Conservation (phyloP, 305 asterid species). For the Galium porrigens region DNA sequence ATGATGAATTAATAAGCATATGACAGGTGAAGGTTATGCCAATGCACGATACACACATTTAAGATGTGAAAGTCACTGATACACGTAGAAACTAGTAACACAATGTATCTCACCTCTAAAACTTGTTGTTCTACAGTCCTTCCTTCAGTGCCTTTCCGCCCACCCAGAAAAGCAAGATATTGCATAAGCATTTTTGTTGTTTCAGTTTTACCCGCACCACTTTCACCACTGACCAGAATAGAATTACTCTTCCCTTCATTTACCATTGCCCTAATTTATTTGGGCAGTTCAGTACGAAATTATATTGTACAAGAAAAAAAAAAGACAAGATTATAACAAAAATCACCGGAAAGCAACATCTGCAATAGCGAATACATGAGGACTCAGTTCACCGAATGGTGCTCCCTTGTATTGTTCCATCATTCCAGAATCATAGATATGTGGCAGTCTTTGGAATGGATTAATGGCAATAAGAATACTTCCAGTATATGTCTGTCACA, state of each 20-base stretch:
- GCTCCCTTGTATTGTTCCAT: conserved; percentile 85
- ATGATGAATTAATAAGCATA: conserved; percentile 11
- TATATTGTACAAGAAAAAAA: conserved; percentile 16
- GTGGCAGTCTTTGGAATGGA: conserved; percentile 84
- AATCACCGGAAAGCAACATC: conserved; percentile 67
- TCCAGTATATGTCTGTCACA: conserved; percentile 78
- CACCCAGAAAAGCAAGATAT: conserved; percentile 89
- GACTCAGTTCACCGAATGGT: conserved; percentile 66
- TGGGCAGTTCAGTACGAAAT: conserved; percentile 22
- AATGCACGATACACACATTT: background rate
- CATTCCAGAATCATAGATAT: conserved; percentile 59
- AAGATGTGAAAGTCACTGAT: background rate
- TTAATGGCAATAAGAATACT: conserved; percentile 80
- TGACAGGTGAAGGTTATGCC: conserved; percentile 11
- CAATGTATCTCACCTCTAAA: conserved; percentile 53
- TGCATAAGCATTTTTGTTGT: conserved; percentile 95
- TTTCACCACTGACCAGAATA: conserved; percentile 86
- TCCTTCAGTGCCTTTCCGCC: conserved; percentile 80
- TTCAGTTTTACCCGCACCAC: conserved; percentile 97
- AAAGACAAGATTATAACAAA: conserved; percentile 1
- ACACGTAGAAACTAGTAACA: background rate
- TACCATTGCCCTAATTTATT: conserved; percentile 62
- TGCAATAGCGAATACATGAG: conserved; percentile 82
- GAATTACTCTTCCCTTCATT: conserved; percentile 77
- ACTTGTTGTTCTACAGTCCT: conserved; percentile 94